phyloP scores from a whole-genome alignment of 2,329 filamentous ascomycete species.

The Talaromyces sp. region DNA sequence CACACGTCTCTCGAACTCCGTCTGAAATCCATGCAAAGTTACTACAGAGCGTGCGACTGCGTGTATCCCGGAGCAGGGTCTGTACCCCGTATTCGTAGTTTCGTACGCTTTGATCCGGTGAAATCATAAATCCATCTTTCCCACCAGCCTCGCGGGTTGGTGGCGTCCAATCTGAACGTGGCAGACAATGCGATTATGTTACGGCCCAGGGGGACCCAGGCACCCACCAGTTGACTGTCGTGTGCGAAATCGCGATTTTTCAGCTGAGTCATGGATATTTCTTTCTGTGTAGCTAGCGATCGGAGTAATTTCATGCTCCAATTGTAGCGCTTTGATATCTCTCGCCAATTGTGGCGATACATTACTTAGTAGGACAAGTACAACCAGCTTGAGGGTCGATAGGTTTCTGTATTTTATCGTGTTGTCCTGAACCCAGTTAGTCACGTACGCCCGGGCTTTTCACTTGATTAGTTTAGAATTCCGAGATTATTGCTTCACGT shows the following conservation, averaged over 20 bases:
- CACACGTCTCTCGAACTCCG: background rate
- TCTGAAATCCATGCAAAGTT: background rate
- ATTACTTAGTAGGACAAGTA: background rate
- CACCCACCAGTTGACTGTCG: background rate
- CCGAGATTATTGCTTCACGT: background rate
- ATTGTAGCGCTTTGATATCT: background rate
- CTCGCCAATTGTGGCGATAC: background rate
- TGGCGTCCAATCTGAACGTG: constrained; percentile 7
- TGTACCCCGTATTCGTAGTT: background rate
- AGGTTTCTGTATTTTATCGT: background rate
- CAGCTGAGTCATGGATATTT: background rate
- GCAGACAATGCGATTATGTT: background rate
- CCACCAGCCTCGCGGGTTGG: background rate
- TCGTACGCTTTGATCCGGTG: background rate
- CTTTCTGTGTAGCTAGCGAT: background rate
- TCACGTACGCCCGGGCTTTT: background rate
- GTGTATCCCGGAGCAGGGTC: background rate
- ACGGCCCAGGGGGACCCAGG: background rate
- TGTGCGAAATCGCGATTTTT: background rate
- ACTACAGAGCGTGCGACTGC: background rate
- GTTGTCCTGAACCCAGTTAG: background rate
- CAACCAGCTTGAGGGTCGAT: background rate
- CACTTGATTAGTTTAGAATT: background rate
- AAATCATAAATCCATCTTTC: background rate
- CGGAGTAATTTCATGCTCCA: constrained; percentile 1